Evolutionary conservation across 164 flowering plant species (phyloP).

Genomic region (Protea cynaroides): DNA sequence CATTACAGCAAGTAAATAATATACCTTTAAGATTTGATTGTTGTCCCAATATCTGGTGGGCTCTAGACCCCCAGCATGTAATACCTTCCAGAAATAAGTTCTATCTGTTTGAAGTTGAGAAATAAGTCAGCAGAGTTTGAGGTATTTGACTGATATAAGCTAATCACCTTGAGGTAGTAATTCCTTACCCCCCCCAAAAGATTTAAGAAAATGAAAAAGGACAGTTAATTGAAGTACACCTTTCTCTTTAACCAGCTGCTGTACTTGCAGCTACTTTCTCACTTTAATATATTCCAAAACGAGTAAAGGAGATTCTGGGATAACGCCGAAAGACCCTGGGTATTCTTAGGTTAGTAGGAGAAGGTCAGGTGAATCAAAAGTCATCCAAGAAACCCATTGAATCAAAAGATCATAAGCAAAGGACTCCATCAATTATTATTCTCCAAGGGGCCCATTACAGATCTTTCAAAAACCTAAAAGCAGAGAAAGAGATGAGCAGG

Average conservation of each 20-base stretch:
- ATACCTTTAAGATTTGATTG: neutral
- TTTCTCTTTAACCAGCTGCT: conserved; percentile 62
- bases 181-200: no score
- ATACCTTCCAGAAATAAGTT: neutral
- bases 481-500: conserved; percentile 36
- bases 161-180: neutral
- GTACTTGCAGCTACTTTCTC: conserved; percentile 55
- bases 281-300: conserved; percentile 69
- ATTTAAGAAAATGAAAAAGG: conserved; percentile 49
- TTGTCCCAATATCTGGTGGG: neutral
- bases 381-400: conserved; percentile 18
- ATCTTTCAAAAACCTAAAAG: conserved; percentile 45
- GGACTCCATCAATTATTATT: conserved; percentile 52
- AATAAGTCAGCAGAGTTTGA: neutral
- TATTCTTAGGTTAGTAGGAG: conserved; percentile 33
- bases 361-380: conserved; percentile 66
- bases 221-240: conserved; percentile 35
- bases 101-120: neutral
- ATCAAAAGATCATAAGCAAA: conserved; percentile 21
- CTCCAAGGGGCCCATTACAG: conserved; percentile 34
- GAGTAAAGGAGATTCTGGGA: conserved; percentile 73
- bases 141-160: neutral
- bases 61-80: neutral
- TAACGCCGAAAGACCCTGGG: conserved; percentile 43
- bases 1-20: neutral